Percentiles rank a stretch among this genome's conserved stretches.
Evolutionary conservation across 768 basidiomycete genomes (phyloP).

Genomic region (Ramaria sp.): DNA sequence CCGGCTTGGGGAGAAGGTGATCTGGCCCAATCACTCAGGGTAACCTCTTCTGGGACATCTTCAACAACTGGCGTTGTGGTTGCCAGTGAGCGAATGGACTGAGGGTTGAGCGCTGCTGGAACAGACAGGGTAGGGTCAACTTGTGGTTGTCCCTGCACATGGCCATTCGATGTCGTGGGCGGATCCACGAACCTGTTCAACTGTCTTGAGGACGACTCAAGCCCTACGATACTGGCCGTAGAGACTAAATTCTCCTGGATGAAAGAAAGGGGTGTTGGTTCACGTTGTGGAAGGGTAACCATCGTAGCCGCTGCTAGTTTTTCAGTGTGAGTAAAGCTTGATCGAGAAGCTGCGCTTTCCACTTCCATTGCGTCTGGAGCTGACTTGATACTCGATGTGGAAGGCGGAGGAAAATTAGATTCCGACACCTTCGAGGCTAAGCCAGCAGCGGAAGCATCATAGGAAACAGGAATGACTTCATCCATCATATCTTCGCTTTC

Average conservation of each 20-base stretch:
- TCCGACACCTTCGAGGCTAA: background rate
- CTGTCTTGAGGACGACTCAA: background rate
- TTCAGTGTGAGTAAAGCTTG: too few species aligned
- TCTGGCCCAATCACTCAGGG: conserved; percentile 27
- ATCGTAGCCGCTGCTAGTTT: background rate
- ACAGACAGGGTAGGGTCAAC: background rate
- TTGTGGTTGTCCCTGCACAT: background rate
- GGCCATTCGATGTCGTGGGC: background rate
- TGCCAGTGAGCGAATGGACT: background rate
- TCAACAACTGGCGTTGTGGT: background rate
- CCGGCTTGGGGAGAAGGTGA: conserved; percentile 24
- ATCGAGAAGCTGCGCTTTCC: too few species aligned
- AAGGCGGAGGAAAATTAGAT: background rate
- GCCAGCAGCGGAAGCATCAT: background rate
- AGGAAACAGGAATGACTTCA: conserved; percentile 8
- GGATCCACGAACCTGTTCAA: background rate
- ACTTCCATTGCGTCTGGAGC: too few species aligned
- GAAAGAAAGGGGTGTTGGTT: background rate
- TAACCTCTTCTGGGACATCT: conserved; percentile 15
- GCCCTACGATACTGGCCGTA: background rate
- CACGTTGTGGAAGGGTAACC: background rate
- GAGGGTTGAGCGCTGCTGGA: background rate
- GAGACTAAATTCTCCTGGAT: background rate
- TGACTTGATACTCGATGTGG: background rate
- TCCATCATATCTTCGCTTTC: conserved; percentile 32